phyloP scores from a whole-genome alignment of 805 yeast species.

The Wickerhamiella shivajii region DNA sequence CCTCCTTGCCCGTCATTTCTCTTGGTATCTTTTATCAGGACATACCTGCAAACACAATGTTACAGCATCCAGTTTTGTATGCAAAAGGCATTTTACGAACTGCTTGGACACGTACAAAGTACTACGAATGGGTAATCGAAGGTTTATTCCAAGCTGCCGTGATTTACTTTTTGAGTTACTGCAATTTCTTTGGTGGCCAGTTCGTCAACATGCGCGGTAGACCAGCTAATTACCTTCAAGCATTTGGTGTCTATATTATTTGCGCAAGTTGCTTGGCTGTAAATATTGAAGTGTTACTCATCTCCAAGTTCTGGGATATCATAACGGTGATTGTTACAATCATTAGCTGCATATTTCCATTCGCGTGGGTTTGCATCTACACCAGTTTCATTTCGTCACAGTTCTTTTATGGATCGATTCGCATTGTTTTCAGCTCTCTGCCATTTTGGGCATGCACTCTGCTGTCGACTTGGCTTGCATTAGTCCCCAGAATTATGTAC shows the following conservation, averaged over 20 bases:
- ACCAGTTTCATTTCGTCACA: constrained; percentile 37
- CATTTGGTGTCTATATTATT: constrained; percentile 7
- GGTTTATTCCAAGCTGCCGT: constrained; percentile 64
- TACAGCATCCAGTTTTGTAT: constrained; percentile 59
- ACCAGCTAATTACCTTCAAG: constrained; percentile 7
- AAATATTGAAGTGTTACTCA: constrained; percentile 50
- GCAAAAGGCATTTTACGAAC: constrained; percentile 48
- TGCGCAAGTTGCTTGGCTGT: constrained; percentile 4
- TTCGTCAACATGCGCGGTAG: constrained; percentile 10
- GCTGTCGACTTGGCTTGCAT: constrained; percentile 38
- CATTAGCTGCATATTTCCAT: constrained; percentile 43
- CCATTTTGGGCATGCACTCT: constrained; percentile 52
- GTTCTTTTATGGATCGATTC: constrained; percentile 51
- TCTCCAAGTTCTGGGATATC: constrained; percentile 72
- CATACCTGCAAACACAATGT: constrained; percentile 49
- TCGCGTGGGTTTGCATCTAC: constrained; percentile 72
- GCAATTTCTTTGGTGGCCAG: constrained; percentile 34
- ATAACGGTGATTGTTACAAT: constrained; percentile 37
- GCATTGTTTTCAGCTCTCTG: constrained; percentile 44
- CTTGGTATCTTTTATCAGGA: constrained; percentile 69
- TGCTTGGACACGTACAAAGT: constrained; percentile 51
- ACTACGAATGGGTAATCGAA: constrained; percentile 50
- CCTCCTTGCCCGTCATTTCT: constrained; percentile 65
- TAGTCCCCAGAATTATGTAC: constrained; percentile 46
- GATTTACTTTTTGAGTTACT: constrained; percentile 56